These are phyloP conservation scores for Adansonia gregorii DNA, from an alignment of 441 rosid genomes.

Conservation along the genomic window DNA sequence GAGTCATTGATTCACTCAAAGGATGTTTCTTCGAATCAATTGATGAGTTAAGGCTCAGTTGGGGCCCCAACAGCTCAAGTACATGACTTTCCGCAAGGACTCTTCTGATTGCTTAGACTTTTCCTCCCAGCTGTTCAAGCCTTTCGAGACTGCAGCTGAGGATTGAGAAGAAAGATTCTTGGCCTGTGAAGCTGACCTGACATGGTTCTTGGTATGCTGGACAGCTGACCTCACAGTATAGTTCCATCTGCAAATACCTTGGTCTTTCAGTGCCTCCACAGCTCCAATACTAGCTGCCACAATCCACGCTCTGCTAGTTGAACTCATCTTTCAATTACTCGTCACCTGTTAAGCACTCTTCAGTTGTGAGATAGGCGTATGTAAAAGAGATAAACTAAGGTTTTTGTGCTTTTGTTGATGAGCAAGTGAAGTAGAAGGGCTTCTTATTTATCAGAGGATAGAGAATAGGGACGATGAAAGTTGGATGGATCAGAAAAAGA, in stretches of 20 bases:
- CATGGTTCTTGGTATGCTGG: constrained; percentile 40
- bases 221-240: constrained; percentile 38
- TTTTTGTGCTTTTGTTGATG: not conserved
- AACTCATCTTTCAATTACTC: constrained; percentile 25
- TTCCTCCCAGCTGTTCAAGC: constrained; percentile 8
- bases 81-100: constrained; percentile 53
- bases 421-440: not conserved
- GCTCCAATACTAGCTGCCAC: constrained; percentile 41
- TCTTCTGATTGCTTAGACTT: constrained; percentile 43
- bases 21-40: not conserved
- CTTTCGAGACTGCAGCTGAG: constrained; percentile 20
- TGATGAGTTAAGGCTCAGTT: constrained; percentile 18
- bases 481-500: too few species aligned
- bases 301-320: constrained; percentile 40
- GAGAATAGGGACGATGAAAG: not conserved
- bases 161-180: constrained; percentile 37
- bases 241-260: constrained; percentile 60
- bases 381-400: not conserved
- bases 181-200: constrained; percentile 37
- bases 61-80: constrained; percentile 63
- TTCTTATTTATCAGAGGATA: not conserved
- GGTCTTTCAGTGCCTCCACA: constrained; percentile 47
- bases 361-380: too few species aligned
- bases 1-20: not conserved
- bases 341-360: not conserved